Evolutionary conservation across 106 monocot genomes (phyloP), one percentile per base, ranked within the genome.

Genomic region (Dendrobium huoshanense): DNA sequence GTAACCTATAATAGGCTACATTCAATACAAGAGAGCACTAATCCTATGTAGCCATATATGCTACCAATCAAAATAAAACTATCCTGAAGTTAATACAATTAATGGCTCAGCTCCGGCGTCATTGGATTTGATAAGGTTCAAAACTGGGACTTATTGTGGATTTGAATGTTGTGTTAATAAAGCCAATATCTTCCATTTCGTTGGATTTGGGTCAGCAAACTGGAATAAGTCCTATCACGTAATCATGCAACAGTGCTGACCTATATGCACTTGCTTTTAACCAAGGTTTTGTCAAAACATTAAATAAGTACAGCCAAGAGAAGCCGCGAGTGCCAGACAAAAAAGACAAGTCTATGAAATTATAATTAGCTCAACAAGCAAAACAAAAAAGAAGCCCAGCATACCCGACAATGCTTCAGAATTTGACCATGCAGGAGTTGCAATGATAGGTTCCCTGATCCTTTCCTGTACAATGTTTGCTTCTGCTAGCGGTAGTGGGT

Each of bases 391-490:
- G 18, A 18, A 75, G 65, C 49, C 11, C 1, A 81, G 72, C 64
- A 67, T 91, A 94, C 94, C 89, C 56, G 75, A 79, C 29, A 77
- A 83, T 44, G 85, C 84, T 86, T 92, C 91, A 84, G 80, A 85
- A 64, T 78, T 79, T 58, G 87, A 91, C 94, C 94, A 94, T 75
- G 94, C 90, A 79, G 90, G 84, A 77, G 87, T 81, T 40, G 78
- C 83, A 27, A 82, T 89, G 55, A 82, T 68, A 79, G 88, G 78
- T 27, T 78, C 80, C 77, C 85, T 85, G 78, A 84, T 94, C 80
- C 83, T 86, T 78, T 92, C 92, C 55, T 81, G 81, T 13, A 82
- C 87, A 85, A 40, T 75, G 44, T 79, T 82, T 33, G 43, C 70
- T 27, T 88, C 88, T 74, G 49, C 43, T 7, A n/a, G 22, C 55